Percentiles rank a stretch among this genome's conserved stretches.
Evolutionary conservation across 306 rosid species (phyloP).

Genomic region (Rosa persica): DNA sequence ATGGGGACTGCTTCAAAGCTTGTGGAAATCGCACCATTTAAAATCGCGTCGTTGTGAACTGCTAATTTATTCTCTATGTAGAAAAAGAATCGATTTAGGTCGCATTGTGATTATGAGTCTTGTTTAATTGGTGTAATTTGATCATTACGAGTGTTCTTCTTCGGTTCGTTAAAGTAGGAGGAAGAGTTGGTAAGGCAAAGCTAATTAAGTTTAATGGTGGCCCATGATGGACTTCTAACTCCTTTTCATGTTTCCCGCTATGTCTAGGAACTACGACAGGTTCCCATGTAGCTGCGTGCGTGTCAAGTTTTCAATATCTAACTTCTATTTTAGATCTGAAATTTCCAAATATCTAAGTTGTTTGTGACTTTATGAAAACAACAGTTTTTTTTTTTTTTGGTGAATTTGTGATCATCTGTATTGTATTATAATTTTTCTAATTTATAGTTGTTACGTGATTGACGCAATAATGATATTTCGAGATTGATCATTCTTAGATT

Average conservation of each 20-base stretch:
- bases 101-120: background rate
- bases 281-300: background rate
- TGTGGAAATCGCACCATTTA: background rate
- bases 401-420: background rate
- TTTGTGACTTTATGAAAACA: background rate
- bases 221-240: background rate
- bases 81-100: background rate
- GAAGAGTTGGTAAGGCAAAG: too few species aligned
- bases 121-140: background rate
- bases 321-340: background rate
- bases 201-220: background rate
- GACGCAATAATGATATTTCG: too few species aligned
- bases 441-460: too few species aligned
- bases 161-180: background rate
- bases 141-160: background rate
- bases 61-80: too few species aligned
- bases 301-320: background rate
- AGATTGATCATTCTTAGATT: too few species aligned
- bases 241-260: background rate
- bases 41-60: background rate
- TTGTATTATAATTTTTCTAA: too few species aligned
- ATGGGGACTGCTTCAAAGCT: background rate
- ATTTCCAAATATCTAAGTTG: background rate
- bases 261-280: background rate
- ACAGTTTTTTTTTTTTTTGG: background rate